Conservation (phyloP, 2,329 filamentous ascomycete species). For the Penicillium sp. region DNA sequence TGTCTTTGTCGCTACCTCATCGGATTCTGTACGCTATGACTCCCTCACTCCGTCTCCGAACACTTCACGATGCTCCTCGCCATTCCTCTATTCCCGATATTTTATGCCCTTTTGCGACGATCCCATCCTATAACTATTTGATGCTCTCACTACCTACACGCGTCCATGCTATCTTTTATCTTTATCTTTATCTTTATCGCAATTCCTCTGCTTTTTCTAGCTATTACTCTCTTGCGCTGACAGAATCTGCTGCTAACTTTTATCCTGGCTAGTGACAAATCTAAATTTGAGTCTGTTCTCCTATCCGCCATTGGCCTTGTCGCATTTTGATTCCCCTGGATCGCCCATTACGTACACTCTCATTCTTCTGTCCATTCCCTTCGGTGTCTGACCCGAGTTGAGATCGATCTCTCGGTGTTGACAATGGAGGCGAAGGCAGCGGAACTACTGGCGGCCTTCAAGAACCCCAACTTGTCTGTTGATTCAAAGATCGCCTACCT, state of each 20-base stretch:
- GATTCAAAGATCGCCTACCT: slow-evolving; percentile 71
- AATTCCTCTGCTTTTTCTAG: background rate
- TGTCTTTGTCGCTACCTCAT: background rate
- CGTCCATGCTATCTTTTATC: background rate
- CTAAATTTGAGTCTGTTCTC: background rate
- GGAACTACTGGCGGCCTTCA: slow-evolving; percentile 55
- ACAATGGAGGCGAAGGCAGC: slow-evolving; percentile 59
- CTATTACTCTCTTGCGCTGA: background rate
- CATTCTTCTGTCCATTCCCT: slow-evolving; percentile 22
- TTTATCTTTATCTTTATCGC: background rate
- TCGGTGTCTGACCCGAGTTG: slow-evolving; percentile 11
- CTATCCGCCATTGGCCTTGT: background rate
- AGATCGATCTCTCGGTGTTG: slow-evolving; percentile 9
- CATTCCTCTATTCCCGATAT: background rate
- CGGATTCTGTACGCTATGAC: background rate
- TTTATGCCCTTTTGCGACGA: background rate
- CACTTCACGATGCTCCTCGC: background rate
- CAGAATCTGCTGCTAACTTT: background rate
- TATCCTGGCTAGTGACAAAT: background rate
- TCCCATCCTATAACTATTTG: background rate
- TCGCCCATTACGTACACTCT: slow-evolving; percentile 3
- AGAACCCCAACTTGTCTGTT: slow-evolving; percentile 64
- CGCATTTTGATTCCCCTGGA: background rate
- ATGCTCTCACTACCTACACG: background rate
- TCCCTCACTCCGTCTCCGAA: background rate